These are phyloP conservation scores for Furcasterigmium furcatum DNA, from an alignment of 2,329 filamentous ascomycete genomes.

Conservation along the genomic window DNA sequence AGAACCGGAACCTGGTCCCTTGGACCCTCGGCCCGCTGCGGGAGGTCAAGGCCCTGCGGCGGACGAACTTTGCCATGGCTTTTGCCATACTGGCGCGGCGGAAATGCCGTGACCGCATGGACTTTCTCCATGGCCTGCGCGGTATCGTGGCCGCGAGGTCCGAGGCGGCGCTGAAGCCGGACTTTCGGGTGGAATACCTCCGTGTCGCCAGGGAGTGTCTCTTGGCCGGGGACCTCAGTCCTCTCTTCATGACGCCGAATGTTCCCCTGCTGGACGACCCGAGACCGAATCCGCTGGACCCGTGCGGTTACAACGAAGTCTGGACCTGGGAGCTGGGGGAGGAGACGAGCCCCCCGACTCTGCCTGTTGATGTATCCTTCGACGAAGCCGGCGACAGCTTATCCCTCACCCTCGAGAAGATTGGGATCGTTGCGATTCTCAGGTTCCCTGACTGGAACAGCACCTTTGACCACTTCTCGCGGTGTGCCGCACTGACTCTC, in stretches of 20 bases:
- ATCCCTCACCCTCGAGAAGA: no score
- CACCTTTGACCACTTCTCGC: no score
- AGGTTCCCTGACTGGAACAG: no score
- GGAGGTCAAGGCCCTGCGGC: neutral
- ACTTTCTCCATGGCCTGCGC: constrained; percentile 1
- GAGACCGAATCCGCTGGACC: neutral
- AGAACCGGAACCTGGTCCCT: neutral
- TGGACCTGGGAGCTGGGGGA: neutral
- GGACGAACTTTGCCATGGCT: neutral
- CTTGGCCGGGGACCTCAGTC: neutral
- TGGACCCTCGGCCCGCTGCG: neutral
- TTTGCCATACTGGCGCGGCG: neutral
- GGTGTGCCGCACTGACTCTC: no score
- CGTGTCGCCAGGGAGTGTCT: neutral
- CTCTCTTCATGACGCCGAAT: neutral
- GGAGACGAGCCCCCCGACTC: no score
- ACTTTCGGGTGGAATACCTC: neutral
- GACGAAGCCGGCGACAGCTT: no score
- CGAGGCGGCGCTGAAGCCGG: no score
- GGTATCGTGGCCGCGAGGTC: neutral
- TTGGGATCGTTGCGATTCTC: no score
- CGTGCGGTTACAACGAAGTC: neutral
- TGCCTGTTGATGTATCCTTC: no score
- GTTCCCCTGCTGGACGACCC: neutral
- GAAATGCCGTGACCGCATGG: neutral